A percentile compares a stretch with the other conserved stretches of the same genome.
phyloP scores from a whole-genome alignment of 306 rosid species.

The Gastrolobium bilobum region DNA sequence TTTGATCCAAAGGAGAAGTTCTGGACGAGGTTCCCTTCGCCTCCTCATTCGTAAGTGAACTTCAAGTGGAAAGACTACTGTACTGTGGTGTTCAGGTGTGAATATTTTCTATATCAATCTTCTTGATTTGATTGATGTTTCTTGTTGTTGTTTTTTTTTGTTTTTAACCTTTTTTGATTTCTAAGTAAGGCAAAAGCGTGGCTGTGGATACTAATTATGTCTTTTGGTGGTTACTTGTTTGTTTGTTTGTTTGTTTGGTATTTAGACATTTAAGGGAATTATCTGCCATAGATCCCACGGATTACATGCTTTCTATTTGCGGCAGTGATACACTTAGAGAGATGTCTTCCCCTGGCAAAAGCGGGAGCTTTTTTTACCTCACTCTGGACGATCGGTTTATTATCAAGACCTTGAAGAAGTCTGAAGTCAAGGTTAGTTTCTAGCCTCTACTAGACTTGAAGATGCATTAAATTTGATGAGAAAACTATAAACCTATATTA shows the following conservation, averaged over 20 bases:
- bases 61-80: constrained; percentile 70
- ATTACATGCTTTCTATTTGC: constrained; percentile 69
- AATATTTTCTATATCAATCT: not conserved
- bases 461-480: constrained; percentile 36
- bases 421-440: constrained; percentile 69
- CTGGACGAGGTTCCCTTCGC: constrained; percentile 66
- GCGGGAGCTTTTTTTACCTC: constrained; percentile 68
- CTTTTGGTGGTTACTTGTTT: constrained; percentile 45
- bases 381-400: constrained; percentile 65
- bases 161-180: not conserved
- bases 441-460: constrained; percentile 32
- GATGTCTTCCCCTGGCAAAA: constrained; percentile 71
- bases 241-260: constrained; percentile 48
- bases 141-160: not conserved
- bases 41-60: constrained; percentile 62
- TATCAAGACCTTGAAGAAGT: constrained; percentile 67
- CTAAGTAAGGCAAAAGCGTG: constrained; percentile 32
- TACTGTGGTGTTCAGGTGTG: constrained; percentile 66
- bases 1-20: constrained; percentile 67
- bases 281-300: constrained; percentile 65
- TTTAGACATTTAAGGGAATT: constrained; percentile 65
- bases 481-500: constrained; percentile 29
- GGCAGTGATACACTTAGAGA: constrained; percentile 62
- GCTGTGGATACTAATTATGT: constrained; percentile 38
- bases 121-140: no score